phyloP scores from a whole-genome alignment of 148 eudicot genomes.

The Rhododendron vialii region DNA sequence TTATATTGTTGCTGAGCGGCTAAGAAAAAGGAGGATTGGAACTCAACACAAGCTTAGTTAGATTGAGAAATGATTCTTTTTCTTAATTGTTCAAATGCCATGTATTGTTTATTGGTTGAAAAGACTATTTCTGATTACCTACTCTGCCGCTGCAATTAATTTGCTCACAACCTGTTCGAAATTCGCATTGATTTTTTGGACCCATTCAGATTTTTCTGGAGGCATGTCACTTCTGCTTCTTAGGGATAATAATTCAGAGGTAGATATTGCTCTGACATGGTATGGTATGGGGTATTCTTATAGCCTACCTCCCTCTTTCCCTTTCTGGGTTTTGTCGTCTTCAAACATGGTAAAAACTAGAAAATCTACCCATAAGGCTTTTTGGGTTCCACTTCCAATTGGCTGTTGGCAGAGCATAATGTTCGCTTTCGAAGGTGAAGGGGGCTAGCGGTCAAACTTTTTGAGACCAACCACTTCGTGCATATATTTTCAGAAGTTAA shows the following conservation, averaged over 20 bases:
- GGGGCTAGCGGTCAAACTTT: too few species aligned
- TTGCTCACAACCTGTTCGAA: not conserved
- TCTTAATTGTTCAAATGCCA: not conserved
- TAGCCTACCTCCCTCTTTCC: not conserved
- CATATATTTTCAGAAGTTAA: too few species aligned
- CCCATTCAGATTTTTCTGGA: not conserved
- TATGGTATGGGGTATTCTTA: not conserved
- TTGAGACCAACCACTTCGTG: too few species aligned
- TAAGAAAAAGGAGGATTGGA: not conserved
- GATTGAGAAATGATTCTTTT: not conserved
- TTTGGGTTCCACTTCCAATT: not conserved
- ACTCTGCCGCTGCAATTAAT: not conserved
- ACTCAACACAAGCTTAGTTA: not conserved
- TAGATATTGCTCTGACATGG: not conserved
- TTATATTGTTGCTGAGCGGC: not conserved
- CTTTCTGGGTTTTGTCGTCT: not conserved
- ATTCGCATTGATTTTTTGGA: not conserved
- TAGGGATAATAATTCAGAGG: not conserved
- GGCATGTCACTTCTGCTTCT: not conserved
- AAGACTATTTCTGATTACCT: too few species aligned
- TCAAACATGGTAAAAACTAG: not conserved
- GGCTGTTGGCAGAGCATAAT: not conserved
- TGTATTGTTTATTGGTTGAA: not conserved
- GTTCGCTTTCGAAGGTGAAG: too few species aligned
- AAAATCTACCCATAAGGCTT: not conserved